Evolutionary conservation across 192 early-diverging fungal genomes (phyloP).

Genomic region (Backusella psychrophila): DNA sequence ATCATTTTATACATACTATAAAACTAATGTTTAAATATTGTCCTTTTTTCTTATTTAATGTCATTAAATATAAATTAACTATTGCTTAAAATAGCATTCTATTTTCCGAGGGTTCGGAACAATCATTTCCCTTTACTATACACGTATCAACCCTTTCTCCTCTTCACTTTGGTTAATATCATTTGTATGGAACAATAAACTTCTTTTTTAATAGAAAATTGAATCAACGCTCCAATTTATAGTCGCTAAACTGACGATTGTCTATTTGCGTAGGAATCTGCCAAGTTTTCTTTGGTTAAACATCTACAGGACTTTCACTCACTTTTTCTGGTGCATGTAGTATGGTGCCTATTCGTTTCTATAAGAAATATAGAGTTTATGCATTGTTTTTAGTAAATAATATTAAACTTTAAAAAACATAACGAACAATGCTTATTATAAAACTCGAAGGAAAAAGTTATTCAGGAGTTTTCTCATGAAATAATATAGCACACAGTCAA

Average conservation of each 20-base stretch:
- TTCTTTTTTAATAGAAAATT: background rate
- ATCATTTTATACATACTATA: background rate
- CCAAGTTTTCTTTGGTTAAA: background rate
- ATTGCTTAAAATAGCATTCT: background rate
- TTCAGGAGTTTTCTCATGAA: background rate
- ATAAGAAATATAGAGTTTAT: background rate
- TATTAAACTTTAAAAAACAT: background rate
- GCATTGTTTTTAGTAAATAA: background rate
- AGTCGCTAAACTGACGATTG: background rate
- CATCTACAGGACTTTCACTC: background rate
- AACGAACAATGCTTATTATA: background rate
- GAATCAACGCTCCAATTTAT: background rate
- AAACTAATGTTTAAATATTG: background rate
- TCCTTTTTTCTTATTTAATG: background rate
- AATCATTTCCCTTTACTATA: background rate
- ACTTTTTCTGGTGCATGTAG: background rate
- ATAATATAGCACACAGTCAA: background rate
- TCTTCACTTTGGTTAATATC: background rate
- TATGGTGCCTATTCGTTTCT: background rate
- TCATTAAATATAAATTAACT: background rate
- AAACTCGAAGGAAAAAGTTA: too few species aligned
- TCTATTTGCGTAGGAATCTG: background rate
- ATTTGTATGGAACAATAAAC: background rate
- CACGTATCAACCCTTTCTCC: background rate
- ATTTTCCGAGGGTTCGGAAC: background rate